Conservation (phyloP, 73 alveolate genomes). For the Effrenium voratum region DNA sequence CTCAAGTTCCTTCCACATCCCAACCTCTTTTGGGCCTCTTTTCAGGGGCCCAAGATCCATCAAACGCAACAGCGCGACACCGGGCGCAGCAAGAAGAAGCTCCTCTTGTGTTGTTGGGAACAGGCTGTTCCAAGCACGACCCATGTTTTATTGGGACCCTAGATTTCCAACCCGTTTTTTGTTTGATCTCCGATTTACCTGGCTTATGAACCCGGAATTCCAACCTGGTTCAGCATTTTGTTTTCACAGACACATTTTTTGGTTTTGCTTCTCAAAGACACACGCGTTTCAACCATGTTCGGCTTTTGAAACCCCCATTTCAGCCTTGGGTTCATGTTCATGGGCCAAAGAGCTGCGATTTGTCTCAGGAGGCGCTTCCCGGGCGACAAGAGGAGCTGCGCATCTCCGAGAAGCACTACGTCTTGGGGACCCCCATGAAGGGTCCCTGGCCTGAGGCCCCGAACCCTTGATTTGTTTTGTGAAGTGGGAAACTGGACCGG, state of each 20-base stretch:
- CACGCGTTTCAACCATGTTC: neutral
- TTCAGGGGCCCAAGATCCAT: too few species aligned
- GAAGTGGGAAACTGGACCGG: neutral
- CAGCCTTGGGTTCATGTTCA: neutral
- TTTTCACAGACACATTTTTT: neutral
- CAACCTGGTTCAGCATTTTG: too few species aligned
- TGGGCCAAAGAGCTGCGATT: neutral
- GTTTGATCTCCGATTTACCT: too few species aligned
- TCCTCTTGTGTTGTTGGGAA: too few species aligned
- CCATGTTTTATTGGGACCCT: too few species aligned
- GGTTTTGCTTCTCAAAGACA: neutral
- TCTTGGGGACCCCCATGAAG: constrained; percentile 94
- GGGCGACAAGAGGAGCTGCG: constrained; percentile 62
- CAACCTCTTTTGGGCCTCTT: too few species aligned
- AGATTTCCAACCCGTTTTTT: too few species aligned
- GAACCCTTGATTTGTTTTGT: neutral
- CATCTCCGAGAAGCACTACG: constrained; percentile 82
- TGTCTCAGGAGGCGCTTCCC: constrained; percentile 37
- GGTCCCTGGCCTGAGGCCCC: constrained; percentile 88
- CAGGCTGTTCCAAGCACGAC: too few species aligned
- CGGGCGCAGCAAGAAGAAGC: too few species aligned
- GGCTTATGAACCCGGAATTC: too few species aligned
- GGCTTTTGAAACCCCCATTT: neutral
- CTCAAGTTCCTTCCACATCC: too few species aligned
- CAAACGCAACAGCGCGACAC: too few species aligned